Base-by-base conservation (phyloP, 148 eudicot species). In the Camellia granthamiana region DNA sequence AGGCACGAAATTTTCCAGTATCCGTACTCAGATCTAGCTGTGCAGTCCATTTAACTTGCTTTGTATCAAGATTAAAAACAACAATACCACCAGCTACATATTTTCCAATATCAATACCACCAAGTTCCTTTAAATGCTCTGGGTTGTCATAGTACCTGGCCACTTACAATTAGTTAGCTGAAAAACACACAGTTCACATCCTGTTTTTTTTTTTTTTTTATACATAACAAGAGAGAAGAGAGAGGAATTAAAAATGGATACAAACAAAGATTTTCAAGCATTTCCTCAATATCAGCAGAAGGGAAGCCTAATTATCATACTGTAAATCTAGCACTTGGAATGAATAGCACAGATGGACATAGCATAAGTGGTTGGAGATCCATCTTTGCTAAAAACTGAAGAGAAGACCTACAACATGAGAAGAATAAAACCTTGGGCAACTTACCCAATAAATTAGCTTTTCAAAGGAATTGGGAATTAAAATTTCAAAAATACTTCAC, bases 71-170 rank as follows among this genome's bases (percentile, higher is more conserved):
- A 87, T 97, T 94, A 84, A 94, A 97, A 80, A 97, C 99, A 82
- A 94, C 99, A 80, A 97, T 92, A 78, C 95, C 92, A 79, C 94
- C 91, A 78, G 93, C 98, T 81, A 97, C 95, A 86, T 97, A 97
- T 79, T 97, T 97, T 72, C 93, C 96, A 73, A 94, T 92, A 74
- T 94, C 98, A 79, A 94, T 89, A 71, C 89, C 99, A 83, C 92
- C 97, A 82, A 97, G 91, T 52, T 97, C 98, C 84, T 94, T 94
- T 59, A 87, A 84, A 88, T 91, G 95, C 87, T 97, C 99, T 65
- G 96, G 90, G 70, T 97, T 97, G 85, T 97, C 98, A 84, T 97
- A 94, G 80, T 97, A 97, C 91, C 99, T 97, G 94, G 65, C 74
- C 89, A 85, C 73, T 82, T 77, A 69, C 77, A 85, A 51, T 47